Base-by-base conservation (phyloP, 768 basidiomycete genomes). In the Strobilomyces dryophilus region DNA sequence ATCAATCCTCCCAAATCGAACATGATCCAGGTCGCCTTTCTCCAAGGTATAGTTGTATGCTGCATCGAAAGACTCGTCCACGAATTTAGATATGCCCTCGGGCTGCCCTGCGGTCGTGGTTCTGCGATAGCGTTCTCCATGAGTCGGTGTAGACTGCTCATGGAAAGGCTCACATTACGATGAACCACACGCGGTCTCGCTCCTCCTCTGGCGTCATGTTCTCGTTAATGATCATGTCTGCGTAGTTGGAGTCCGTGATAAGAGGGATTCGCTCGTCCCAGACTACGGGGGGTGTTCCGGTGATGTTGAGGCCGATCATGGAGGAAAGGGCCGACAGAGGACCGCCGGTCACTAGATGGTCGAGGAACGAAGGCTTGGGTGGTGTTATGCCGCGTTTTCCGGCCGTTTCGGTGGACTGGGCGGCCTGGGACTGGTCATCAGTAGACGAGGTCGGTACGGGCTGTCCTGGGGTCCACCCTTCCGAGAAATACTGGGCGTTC, bases 1-100 rank as follows among this genome's bases (percentile, higher is more conserved):
- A 73, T 95, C 91, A 53, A 95, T 82, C 55, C 93, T 83, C 47
- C 82, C 93, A 80, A 87, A 95, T 52, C 80, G 83, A 52, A 94
- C 79, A 63, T 89, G 67, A 4, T 82, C 83, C 17, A 90, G 70
- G 65, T 87, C 89, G 10, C 76, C 78, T 20, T 76, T 78, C 14
- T 79, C 65, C 32, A 79, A 49, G 6, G 84, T 79, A 56, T 79
- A 71, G 66, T 92, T 88, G 66, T 76, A 90, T 3, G 91, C 79
- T 11, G 78, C 75, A 62, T 92, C 91, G 62, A 92, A 93, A 27
- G 82, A 72, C 31, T 82, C 66, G 68, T 93, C 89, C 41, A 89
- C 78, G 45, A 76, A 75, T 67, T 84, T 79, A 3, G 90, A 90
- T 29, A 91, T 56, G 1, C 83, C 81, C 29, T 87, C 85, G 54